Evolutionary conservation across 257 asterid genomes (phyloP).

Genomic region (Solanum verrucosum): DNA sequence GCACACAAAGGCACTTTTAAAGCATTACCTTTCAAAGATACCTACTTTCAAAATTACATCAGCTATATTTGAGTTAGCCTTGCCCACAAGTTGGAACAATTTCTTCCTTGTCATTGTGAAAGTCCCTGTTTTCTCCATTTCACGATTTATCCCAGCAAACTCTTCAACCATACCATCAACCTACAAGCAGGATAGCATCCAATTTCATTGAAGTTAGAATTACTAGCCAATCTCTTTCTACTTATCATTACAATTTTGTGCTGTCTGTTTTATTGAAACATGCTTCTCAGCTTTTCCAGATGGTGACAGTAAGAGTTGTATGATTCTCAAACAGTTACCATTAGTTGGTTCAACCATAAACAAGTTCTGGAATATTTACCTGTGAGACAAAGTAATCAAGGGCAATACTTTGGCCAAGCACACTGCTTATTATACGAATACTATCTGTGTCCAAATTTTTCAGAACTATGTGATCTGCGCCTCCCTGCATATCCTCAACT

Average conservation of each 20-base stretch:
- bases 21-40: conserved; percentile 73
- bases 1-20: not conserved
- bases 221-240: not conserved
- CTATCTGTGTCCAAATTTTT: conserved; percentile 81
- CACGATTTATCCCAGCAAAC: conserved; percentile 84
- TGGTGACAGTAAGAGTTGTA: not conserved
- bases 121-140: conserved; percentile 89
- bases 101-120: conserved; percentile 87
- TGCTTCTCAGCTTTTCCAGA: not conserved
- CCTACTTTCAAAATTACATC: conserved; percentile 92
- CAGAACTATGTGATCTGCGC: conserved; percentile 71
- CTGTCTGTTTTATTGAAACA: not conserved
- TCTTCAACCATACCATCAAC: conserved; percentile 96
- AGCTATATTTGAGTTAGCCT: conserved; percentile 94
- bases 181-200: conserved; percentile 21
- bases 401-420: conserved; percentile 97
- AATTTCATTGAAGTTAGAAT: not conserved
- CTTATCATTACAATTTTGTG: not conserved
- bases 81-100: conserved; percentile 94
- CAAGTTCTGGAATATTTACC: conserved; percentile 29
- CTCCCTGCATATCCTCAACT: conserved; percentile 91
- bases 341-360: not conserved
- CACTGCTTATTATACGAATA: conserved; percentile 78
- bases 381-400: conserved; percentile 96
- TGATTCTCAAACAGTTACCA: not conserved